These are phyloP conservation scores for Hirsutella thompsonii DNA, from an alignment of 2,329 filamentous ascomycete genomes.

Conservation along the genomic window DNA sequence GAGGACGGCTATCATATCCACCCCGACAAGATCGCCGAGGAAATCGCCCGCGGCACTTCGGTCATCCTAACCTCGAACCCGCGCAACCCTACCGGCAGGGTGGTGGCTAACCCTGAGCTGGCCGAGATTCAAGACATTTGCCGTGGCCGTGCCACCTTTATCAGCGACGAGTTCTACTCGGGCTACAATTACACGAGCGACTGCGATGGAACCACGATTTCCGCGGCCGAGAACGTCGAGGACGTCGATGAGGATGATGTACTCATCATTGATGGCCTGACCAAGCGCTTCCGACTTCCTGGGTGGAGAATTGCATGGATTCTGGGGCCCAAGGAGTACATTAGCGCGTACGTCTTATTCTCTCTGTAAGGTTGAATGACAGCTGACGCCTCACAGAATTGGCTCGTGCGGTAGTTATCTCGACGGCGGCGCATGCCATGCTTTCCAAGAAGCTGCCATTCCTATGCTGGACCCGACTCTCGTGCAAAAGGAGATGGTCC, in stretches of 20 bases:
- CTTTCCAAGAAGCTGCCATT: conserved; percentile 89
- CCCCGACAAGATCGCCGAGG: conserved; percentile 82
- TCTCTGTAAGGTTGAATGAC: background rate
- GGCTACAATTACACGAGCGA: conserved; percentile 92
- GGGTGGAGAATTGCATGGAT: conserved; percentile 98
- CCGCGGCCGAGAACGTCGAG: conserved; percentile 76
- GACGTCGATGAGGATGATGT: conserved; percentile 87
- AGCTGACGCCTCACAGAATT: conserved; percentile 33
- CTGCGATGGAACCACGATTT: conserved; percentile 84
- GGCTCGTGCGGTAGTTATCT: conserved; percentile 88
- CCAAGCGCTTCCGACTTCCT: conserved; percentile 90
- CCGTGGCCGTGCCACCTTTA: conserved; percentile 77
- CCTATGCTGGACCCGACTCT: conserved; percentile 81
- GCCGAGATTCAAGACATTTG: conserved; percentile 88
- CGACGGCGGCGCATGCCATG: conserved; percentile 86
- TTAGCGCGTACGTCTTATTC: conserved; percentile 60
- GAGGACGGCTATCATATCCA: conserved; percentile 89
- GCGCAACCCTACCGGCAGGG: conserved; percentile 83
- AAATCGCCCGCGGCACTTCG: conserved; percentile 72
- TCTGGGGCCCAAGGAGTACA: conserved; percentile 88
- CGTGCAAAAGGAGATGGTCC: conserved; percentile 76
- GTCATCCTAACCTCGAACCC: conserved; percentile 94
- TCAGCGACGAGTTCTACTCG: conserved; percentile 94
- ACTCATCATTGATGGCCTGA: conserved; percentile 87
- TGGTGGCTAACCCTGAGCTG: conserved; percentile 74